Conservation (phyloP, 345 rosid species). For the Linum usitatissimum region DNA sequence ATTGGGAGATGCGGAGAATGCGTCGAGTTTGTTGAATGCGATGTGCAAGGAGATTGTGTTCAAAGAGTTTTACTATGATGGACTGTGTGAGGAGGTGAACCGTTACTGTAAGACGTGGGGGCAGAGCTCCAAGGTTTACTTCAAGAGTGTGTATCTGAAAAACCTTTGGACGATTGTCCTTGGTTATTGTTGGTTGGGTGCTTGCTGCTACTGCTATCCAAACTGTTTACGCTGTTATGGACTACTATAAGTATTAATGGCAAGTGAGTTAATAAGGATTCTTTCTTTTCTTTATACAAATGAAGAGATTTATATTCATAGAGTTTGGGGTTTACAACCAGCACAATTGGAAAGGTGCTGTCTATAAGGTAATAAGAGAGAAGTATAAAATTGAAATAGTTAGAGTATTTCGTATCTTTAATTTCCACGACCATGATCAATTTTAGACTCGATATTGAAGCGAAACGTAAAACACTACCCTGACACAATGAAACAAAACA, state of each 20-base stretch:
- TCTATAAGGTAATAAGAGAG: too few species aligned
- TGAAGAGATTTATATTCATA: too few species aligned
- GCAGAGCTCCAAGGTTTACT: neutral
- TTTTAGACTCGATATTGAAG: too few species aligned
- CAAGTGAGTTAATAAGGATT: neutral
- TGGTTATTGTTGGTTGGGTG: neutral
- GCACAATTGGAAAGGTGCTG: too few species aligned
- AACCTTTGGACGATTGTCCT: neutral
- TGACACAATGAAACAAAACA: too few species aligned
- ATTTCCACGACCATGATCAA: too few species aligned
- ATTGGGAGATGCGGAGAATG: neutral
- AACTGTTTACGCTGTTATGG: neutral
- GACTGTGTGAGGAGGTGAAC: slow-evolving; percentile 1
- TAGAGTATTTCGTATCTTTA: too few species aligned
- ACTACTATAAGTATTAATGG: neutral
- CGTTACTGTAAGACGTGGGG: neutral
- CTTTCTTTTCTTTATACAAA: too few species aligned
- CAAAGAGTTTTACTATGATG: neutral
- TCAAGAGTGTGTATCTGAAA: neutral
- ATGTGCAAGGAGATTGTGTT: slow-evolving; percentile 1
- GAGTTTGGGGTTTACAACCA: too few species aligned
- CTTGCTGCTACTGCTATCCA: neutral
- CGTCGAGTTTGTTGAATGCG: neutral
- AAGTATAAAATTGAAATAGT: too few species aligned
- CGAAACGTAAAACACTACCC: too few species aligned